A percentile compares a stretch with the other conserved stretches of the same genome.
phyloP scores from a whole-genome alignment of 164 flowering plant genomes.

The Liquidambar formosana region DNA sequence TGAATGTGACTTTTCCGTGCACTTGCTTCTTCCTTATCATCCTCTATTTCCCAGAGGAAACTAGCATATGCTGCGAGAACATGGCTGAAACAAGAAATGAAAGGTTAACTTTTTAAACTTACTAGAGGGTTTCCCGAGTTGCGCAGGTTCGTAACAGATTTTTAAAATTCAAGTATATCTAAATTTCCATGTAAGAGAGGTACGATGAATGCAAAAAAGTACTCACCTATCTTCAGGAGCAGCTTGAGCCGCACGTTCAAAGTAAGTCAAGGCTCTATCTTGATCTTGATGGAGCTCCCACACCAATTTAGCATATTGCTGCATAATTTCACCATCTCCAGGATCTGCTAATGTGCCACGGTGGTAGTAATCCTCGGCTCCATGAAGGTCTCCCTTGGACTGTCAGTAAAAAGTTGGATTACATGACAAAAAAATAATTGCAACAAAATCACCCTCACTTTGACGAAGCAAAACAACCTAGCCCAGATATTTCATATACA shows the following conservation, averaged over 20 bases:
- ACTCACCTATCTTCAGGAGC: conserved; percentile 53
- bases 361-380: conserved; percentile 55
- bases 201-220: not conserved
- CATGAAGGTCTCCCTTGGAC: conserved; percentile 52
- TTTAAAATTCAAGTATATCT: not conserved
- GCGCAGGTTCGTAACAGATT: not conserved
- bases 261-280: conserved; percentile 41
- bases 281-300: conserved; percentile 57
- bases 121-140: not conserved
- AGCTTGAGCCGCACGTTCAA: conserved; percentile 45
- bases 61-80: conserved; percentile 81
- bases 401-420: conserved; percentile 14
- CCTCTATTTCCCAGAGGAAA: conserved; percentile 79
- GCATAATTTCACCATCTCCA: conserved; percentile 38
- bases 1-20: conserved; percentile 7
- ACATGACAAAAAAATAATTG: not conserved
- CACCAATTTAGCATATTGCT: conserved; percentile 46
- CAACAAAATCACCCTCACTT: not conserved
- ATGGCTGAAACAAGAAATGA: conserved; percentile 36
- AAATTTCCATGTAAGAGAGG: not conserved
- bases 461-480: not conserved
- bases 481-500: not conserved
- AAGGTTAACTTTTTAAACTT: not conserved
- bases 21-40: conserved; percentile 40
- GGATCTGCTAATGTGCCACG: conserved; percentile 50